These are phyloP conservation scores for Musa schizocarpa DNA, from an alignment of 176 grass and related monocot genomes.

Conservation along the genomic window DNA sequence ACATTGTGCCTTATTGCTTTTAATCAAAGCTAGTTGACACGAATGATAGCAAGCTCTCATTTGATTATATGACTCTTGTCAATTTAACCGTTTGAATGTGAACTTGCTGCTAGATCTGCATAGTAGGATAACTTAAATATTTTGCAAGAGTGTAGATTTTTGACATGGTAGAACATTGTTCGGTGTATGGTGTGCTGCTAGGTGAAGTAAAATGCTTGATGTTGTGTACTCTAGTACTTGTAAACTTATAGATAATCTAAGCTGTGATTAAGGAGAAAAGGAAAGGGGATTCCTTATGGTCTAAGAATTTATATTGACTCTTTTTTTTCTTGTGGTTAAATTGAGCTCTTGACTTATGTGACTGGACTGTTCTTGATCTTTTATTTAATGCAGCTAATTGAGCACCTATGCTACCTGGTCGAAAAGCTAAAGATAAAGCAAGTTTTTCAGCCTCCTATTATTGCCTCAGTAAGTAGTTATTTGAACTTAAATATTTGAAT, in stretches of 20 bases:
- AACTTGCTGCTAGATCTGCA: not conserved
- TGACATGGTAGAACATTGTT: too few relatives aligned
- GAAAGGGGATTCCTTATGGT: too few relatives aligned
- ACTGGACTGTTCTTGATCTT: not conserved
- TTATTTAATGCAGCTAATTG: conserved; percentile 13
- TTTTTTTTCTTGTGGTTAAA: too few relatives aligned
- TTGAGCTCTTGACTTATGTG: not conserved
- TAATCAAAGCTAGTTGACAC: not conserved
- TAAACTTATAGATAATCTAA: too few relatives aligned
- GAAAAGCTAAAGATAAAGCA: conserved; percentile 32
- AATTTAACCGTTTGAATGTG: not conserved
- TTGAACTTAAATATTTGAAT: not conserved
- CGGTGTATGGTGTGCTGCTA: too few relatives aligned
- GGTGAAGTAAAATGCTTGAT: too few relatives aligned
- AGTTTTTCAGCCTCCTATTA: conserved; percentile 27
- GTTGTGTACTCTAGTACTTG: too few relatives aligned
- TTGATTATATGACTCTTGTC: not conserved
- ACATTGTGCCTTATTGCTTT: not conserved
- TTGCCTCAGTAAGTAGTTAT: conserved; percentile 19
- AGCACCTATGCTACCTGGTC: conserved; percentile 20
- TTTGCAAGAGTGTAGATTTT: too few relatives aligned
- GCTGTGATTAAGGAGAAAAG: too few relatives aligned
- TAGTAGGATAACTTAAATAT: too few relatives aligned
- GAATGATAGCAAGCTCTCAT: not conserved
- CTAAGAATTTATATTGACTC: too few relatives aligned